Conservation (phyloP, 345 rosid genomes). For the Eucalyptus sp. region DNA sequence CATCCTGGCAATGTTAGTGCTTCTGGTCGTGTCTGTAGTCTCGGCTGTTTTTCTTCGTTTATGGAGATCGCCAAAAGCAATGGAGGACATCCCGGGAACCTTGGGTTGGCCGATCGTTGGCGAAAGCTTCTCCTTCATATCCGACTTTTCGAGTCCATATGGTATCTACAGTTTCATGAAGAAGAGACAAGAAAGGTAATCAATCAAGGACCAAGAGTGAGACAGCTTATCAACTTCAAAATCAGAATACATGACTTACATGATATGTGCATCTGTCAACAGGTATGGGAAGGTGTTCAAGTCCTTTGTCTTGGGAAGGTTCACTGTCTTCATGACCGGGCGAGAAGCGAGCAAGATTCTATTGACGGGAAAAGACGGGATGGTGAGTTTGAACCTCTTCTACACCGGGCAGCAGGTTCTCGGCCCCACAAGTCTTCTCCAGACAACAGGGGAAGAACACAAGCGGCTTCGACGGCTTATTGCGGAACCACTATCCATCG, state of each 20-base stretch:
- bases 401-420: constrained; percentile 56
- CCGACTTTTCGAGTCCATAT: constrained; percentile 40
- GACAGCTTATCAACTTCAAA: background rate
- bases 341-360: constrained; percentile 57
- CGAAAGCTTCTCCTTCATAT: constrained; percentile 46
- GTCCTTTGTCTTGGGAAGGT: constrained; percentile 42
- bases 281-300: constrained; percentile 69
- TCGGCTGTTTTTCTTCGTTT: constrained; percentile 8
- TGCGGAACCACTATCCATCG: constrained; percentile 47
- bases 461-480: constrained; percentile 43
- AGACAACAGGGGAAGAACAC: constrained; percentile 48
- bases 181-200: constrained; percentile 44
- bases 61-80: constrained; percentile 35
- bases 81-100: constrained; percentile 47
- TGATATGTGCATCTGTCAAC: background rate
- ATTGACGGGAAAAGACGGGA: constrained; percentile 62
- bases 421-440: constrained; percentile 55
- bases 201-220: background rate
- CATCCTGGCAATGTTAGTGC: constrained; percentile 7
- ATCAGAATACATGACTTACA: background rate
- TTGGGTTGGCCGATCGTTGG: constrained; percentile 56
- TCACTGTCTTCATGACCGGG: constrained; percentile 48
- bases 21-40: constrained; percentile 4
- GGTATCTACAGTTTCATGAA: constrained; percentile 51
- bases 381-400: constrained; percentile 62